A percentile compares a stretch with the other conserved stretches of the same genome.
Evolutionary conservation across 495 filamentous ascomycete species (phyloP).

Genomic region (Melanomma pulvis-pyrius): DNA sequence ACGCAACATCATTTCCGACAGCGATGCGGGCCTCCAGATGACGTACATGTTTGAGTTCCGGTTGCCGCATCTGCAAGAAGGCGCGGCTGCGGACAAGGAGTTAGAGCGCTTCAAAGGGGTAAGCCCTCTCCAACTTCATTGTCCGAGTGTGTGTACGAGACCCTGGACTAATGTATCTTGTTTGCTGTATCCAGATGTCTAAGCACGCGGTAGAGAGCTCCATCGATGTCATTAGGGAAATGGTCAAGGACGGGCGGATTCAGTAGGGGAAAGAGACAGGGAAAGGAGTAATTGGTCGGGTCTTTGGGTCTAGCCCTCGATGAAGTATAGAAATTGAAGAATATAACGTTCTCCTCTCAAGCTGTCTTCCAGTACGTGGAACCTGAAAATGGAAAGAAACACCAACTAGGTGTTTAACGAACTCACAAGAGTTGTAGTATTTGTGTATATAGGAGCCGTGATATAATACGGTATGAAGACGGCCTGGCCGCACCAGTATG

Average conservation of each 20-base stretch:
- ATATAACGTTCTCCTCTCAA: too few species aligned
- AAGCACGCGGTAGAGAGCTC: slow-evolving; percentile 47
- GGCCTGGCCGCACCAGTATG: not conserved
- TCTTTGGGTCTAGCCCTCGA: too few species aligned
- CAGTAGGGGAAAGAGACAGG: not conserved
- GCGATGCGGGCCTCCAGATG: slow-evolving; percentile 51
- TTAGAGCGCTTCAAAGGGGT: slow-evolving; percentile 35
- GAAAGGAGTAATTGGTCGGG: too few species aligned
- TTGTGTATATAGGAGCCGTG: not conserved
- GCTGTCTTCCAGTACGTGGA: too few species aligned
- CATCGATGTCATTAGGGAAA: slow-evolving; percentile 43
- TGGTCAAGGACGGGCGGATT: slow-evolving; percentile 44
- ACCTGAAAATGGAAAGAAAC: too few species aligned
- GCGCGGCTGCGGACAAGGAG: slow-evolving; percentile 40
- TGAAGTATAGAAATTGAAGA: too few species aligned
- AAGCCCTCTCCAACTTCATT: not conserved
- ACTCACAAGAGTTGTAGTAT: too few species aligned
- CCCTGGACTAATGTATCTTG: not conserved
- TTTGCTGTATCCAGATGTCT: slow-evolving; percentile 26
- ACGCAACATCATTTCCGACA: slow-evolving; percentile 56
- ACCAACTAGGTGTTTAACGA: too few species aligned
- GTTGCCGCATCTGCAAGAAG: slow-evolving; percentile 45
- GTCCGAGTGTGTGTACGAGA: too few species aligned
- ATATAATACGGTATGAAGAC: not conserved
- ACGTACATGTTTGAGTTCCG: slow-evolving; percentile 61